Conservation (phyloP, 208 protist species). For the Herpetomonas tarakana region DNA sequence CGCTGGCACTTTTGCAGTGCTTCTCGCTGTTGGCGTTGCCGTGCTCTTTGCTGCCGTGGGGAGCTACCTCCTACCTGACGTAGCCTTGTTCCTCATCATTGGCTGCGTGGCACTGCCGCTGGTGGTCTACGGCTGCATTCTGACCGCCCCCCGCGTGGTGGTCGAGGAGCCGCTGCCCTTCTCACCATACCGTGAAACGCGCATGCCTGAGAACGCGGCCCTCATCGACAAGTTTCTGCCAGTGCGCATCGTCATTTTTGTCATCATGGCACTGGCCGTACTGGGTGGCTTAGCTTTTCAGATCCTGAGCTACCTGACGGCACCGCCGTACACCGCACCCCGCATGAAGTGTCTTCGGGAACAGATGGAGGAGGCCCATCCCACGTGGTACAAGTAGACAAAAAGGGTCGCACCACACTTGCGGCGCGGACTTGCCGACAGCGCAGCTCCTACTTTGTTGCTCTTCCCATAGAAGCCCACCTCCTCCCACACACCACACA, state of each 20-base stretch:
- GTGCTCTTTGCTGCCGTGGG: constrained; percentile 45
- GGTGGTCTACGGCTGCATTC: constrained; percentile 74
- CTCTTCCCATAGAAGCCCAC: too few species aligned
- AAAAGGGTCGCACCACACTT: too few species aligned
- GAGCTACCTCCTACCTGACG: constrained; percentile 39
- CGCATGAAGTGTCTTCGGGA: constrained; percentile 74
- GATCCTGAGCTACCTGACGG: constrained; percentile 28
- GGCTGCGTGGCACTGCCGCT: constrained; percentile 52
- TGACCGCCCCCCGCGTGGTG: constrained; percentile 29
- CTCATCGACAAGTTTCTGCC: constrained; percentile 63
- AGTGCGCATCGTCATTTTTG: constrained; percentile 55
- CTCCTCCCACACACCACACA: too few species aligned
- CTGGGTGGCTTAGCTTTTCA: constrained; percentile 42
- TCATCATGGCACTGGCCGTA: constrained; percentile 37
- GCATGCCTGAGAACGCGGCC: constrained; percentile 31
- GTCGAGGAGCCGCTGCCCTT: constrained; percentile 3
- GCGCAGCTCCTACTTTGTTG: too few species aligned
- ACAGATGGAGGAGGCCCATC: constrained; percentile 72
- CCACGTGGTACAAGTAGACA: constrained; percentile 69
- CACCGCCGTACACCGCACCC: constrained; percentile 61
- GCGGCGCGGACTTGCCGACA: too few species aligned
- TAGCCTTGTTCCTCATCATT: constrained; percentile 45
- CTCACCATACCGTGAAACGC: constrained; percentile 43
- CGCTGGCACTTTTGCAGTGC: constrained; percentile 71
- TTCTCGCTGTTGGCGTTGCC: constrained; percentile 47